Evolutionary conservation across 225 moss, liverwort and hornwort genomes (phyloP).

Genomic region (Physcomitrellopsis africana): DNA sequence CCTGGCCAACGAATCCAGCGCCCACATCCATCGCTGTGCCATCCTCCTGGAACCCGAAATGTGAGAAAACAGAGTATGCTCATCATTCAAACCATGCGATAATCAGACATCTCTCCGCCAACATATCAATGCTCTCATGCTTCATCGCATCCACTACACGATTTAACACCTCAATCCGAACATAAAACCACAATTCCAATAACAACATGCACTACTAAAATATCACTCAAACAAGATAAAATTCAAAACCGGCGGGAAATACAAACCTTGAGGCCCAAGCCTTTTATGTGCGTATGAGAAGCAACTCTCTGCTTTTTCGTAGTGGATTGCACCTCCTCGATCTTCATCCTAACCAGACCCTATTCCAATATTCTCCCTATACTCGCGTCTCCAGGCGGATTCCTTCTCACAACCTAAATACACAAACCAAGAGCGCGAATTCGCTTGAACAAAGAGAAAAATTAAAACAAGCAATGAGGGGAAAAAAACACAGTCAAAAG

Average conservation of each 20-base stretch:
- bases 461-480: no score
- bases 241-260: no score
- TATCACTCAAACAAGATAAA: neutral
- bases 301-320: constrained; percentile 96
- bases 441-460: no score
- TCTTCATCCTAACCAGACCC: constrained; percentile 57
- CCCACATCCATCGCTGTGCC: constrained; percentile 85
- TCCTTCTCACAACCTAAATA: neutral
- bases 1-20: constrained; percentile 93
- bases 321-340: constrained; percentile 97
- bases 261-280: constrained; percentile 82
- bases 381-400: neutral
- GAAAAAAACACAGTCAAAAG: no score
- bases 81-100: neutral
- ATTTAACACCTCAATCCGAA: neutral
- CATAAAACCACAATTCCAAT: neutral
- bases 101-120: no score
- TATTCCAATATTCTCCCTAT: neutral
- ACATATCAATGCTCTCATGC: neutral
- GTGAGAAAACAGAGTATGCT: neutral
- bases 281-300: constrained; percentile 94
- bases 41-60: constrained; percentile 66
- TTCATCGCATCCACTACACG: neutral
- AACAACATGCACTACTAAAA: neutral
- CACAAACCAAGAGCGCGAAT: no score